phyloP scores from a whole-genome alignment of 2,329 filamentous ascomycete species.

The Microcyclospora pomicola region DNA sequence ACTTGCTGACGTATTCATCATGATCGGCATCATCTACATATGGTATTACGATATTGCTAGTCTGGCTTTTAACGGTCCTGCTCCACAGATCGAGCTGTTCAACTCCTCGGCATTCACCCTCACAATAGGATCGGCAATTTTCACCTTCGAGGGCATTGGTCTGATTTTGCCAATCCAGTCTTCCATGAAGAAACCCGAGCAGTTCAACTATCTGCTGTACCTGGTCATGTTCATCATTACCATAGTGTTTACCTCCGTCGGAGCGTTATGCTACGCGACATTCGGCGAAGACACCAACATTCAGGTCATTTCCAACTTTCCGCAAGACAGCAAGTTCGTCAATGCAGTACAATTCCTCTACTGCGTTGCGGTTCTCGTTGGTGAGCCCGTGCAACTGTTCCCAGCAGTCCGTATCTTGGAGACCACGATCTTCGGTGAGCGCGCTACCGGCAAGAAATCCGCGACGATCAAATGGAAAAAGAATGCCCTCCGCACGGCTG shows the following conservation, averaged over 20 bases:
- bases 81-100: constrained; percentile 51
- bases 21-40: constrained; percentile 57
- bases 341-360: constrained; percentile 65
- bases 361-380: constrained; percentile 57
- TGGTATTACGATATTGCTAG: constrained; percentile 54
- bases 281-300: constrained; percentile 57
- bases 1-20: constrained; percentile 57
- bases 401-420: constrained; percentile 60
- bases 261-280: constrained; percentile 59
- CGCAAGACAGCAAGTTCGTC: constrained; percentile 56
- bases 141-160: constrained; percentile 67
- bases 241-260: constrained; percentile 56
- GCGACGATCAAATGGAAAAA: constrained; percentile 61
- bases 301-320: constrained; percentile 64
- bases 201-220: constrained; percentile 52
- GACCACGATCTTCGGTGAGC: constrained; percentile 50
- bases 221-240: constrained; percentile 62
- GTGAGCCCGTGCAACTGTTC: constrained; percentile 62
- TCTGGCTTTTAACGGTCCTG: constrained; percentile 43
- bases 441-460: constrained; percentile 51
- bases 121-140: constrained; percentile 60
- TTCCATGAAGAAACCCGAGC: constrained; percentile 56
- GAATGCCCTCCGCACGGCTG: constrained; percentile 47
- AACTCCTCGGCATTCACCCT: constrained; percentile 56
- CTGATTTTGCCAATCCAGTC: constrained; percentile 65